Conservation (phyloP, 2,329 filamentous ascomycete genomes). For the Pseudogymnoascus sp. region DNA sequence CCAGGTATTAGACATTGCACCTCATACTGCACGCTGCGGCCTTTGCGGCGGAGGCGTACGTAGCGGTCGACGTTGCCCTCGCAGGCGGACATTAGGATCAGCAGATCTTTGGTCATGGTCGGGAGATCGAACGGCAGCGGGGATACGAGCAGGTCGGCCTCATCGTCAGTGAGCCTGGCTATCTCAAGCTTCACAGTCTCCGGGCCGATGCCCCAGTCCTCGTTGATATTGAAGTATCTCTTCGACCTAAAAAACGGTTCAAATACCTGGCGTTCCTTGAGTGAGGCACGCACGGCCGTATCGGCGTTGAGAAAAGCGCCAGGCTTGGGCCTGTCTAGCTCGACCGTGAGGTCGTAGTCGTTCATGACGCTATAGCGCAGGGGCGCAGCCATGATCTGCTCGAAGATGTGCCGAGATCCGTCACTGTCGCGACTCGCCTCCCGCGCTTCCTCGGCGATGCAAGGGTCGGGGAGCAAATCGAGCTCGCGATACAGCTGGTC, state of each 20-base stretch:
- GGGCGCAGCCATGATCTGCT: conserved; percentile 26
- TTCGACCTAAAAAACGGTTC: neutral
- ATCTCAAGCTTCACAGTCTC: conserved; percentile 15
- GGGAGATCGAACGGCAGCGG: conserved; percentile 34
- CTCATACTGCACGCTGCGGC: conserved; percentile 22
- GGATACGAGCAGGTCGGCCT: conserved; percentile 21
- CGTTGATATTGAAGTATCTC: conserved; percentile 26
- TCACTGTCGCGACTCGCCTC: conserved; percentile 20
- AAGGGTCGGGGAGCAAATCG: conserved; percentile 33
- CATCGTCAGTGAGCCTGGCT: neutral
- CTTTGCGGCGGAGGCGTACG: conserved; percentile 24
- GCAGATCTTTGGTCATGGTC: conserved; percentile 31
- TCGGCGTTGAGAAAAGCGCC: conserved; percentile 30
- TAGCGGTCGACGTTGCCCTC: conserved; percentile 37
- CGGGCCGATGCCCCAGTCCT: conserved; percentile 24
- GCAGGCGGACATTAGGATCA: conserved; percentile 34
- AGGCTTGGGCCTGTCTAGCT: conserved; percentile 11
- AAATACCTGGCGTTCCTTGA: conserved; percentile 16
- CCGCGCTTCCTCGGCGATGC: conserved; percentile 36
- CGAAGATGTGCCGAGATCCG: conserved; percentile 24
- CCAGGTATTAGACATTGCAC: conserved; percentile 27
- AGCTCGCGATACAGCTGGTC: conserved; percentile 32
- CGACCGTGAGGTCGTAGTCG: conserved; percentile 29
- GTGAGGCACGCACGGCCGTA: conserved; percentile 27
- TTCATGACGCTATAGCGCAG: conserved; percentile 32